Conservation (phyloP, 2,329 filamentous ascomycete species). For the Didymella exigua region DNA sequence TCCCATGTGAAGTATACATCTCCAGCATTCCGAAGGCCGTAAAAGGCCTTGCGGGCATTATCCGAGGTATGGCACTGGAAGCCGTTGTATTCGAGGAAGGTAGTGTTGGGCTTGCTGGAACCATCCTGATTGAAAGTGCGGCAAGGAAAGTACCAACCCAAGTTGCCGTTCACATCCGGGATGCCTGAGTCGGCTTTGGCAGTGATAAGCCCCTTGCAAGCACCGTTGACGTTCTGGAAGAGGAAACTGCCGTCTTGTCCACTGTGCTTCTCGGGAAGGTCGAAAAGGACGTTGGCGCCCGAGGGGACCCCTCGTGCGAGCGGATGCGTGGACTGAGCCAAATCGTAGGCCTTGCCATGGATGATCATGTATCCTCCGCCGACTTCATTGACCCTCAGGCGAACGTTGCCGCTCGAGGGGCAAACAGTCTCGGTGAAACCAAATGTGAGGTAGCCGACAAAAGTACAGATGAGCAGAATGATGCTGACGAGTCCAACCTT, state of each 20-base stretch:
- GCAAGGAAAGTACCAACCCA: slow-evolving; percentile 98
- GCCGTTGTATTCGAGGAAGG: slow-evolving; percentile 76
- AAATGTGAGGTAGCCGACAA: slow-evolving; percentile 95
- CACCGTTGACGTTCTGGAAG: slow-evolving; percentile 98
- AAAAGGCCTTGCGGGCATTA: slow-evolving; percentile 74
- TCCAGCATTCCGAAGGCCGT: slow-evolving; percentile 70
- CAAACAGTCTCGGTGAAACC: slow-evolving; percentile 93
- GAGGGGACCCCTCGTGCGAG: slow-evolving; percentile 76
- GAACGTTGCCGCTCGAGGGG: slow-evolving; percentile 66
- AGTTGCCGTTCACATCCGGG: slow-evolving; percentile 67
- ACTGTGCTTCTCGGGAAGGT: slow-evolving; percentile 78
- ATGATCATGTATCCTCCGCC: slow-evolving; percentile 89
- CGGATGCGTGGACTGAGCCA: slow-evolving; percentile 78
- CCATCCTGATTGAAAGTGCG: slow-evolving; percentile 91
- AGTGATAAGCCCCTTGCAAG: slow-evolving; percentile 90
- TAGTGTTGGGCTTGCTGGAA: slow-evolving; percentile 75
- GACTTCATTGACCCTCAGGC: slow-evolving; percentile 84
- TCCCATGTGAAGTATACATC: slow-evolving; percentile 98
- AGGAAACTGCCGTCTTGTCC: slow-evolving; percentile 96
- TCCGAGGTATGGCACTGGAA: slow-evolving; percentile 86
- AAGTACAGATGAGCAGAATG: slow-evolving; percentile 82
- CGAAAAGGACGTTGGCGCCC: slow-evolving; percentile 81
- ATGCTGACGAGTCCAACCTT: slow-evolving; percentile 97
- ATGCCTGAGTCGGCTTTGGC: slow-evolving; percentile 73
- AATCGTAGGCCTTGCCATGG: slow-evolving; percentile 87